Evolutionary conservation across 2,329 filamentous ascomycete species (phyloP).

Genomic region (Exophiala mesophila): DNA sequence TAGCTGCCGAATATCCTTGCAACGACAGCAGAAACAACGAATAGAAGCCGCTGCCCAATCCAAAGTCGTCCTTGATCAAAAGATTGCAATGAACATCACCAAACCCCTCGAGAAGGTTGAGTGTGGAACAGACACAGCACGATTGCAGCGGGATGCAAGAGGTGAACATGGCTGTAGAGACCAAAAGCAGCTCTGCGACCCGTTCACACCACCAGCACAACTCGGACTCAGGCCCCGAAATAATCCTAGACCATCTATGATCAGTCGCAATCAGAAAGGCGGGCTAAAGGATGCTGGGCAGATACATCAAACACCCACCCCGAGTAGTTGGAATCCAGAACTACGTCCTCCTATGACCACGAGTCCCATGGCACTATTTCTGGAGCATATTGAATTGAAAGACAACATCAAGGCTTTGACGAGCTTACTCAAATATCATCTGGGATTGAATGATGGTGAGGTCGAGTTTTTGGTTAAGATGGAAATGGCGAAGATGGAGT

Average conservation of each 20-base stretch:
- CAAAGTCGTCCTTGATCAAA: not conserved
- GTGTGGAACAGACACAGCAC: no score
- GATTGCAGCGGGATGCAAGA: no score
- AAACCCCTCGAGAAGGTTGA: no score
- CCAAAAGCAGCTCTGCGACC: not conserved
- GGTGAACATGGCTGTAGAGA: no score
- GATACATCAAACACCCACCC: no score
- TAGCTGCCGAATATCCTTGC: no score
- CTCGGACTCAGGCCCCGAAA: not conserved
- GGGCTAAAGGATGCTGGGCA: not conserved
- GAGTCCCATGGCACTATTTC: no score
- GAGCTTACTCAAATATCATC: not conserved
- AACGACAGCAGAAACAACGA: not conserved
- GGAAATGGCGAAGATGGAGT: not conserved
- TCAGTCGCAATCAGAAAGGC: no score
- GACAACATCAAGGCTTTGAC: not conserved
- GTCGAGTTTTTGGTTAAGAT: conserved; percentile 1
- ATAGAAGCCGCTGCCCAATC: not conserved
- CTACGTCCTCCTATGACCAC: no score
- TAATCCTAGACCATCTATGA: no score
- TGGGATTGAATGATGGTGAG: conserved; percentile 3
- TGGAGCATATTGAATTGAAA: no score
- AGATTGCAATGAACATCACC: not conserved
- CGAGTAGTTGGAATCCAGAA: no score
- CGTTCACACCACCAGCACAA: not conserved